phyloP scores from a whole-genome alignment of 1,284 basidiomycete species.

The Ceratobasidium sp. region DNA sequence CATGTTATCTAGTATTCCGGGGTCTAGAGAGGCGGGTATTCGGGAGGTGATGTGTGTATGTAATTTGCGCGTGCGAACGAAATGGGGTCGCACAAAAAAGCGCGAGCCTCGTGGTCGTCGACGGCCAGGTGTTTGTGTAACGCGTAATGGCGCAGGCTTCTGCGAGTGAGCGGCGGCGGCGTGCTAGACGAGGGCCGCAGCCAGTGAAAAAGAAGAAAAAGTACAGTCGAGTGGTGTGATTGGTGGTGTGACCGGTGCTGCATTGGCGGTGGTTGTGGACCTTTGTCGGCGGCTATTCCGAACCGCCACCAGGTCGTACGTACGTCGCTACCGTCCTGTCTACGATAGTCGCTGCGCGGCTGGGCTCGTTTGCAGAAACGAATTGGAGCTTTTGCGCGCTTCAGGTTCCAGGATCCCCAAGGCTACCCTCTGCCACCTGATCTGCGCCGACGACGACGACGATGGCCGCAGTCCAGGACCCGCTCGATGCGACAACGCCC shows the following conservation, averaged over 20 bases:
- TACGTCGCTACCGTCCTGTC: background rate
- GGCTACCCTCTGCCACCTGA: constrained; percentile 34
- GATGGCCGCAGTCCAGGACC: constrained; percentile 29
- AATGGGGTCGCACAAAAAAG: constrained; percentile 20
- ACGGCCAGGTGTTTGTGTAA: constrained; percentile 24
- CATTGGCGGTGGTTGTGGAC: background rate
- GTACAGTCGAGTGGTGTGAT: too few species aligned
- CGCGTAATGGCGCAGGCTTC: constrained; percentile 13
- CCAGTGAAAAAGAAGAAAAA: too few species aligned
- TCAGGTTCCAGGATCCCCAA: background rate
- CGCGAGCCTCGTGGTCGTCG: constrained; percentile 27
- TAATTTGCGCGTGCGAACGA: constrained; percentile 27
- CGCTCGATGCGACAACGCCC: constrained; percentile 29
- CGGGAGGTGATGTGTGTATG: constrained; percentile 22
- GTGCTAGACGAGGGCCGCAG: background rate
- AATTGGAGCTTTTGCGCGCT: constrained; percentile 8
- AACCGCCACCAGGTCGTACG: background rate
- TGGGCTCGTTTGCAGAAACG: constrained; percentile 6
- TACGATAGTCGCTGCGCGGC: constrained; percentile 16
- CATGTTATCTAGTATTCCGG: constrained; percentile 67
- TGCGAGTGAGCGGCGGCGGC: background rate
- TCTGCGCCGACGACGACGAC: constrained; percentile 15
- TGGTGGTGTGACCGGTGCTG: too few species aligned
- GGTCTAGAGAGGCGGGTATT: constrained; percentile 51
- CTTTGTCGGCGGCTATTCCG: background rate